A percentile compares a stretch with the other conserved stretches of the same genome.
Evolutionary conservation across 495 filamentous ascomycete genomes (phyloP).

Genomic region (Hypoxylon perforatum): DNA sequence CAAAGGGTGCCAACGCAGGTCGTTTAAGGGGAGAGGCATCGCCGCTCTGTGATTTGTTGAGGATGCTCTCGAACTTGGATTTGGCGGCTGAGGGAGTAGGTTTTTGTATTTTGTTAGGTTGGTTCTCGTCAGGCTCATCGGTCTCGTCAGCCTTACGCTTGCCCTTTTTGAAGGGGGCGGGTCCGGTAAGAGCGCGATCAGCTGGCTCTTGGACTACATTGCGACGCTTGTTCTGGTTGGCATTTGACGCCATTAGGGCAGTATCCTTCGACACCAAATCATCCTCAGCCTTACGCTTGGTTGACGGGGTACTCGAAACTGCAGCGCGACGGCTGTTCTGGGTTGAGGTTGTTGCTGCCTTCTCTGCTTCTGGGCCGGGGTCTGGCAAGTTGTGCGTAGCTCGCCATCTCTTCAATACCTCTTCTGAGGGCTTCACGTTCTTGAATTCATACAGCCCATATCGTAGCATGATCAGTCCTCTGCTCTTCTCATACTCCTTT

Average conservation of each 20-base stretch:
- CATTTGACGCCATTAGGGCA: constrained; percentile 46
- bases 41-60: constrained; percentile 47
- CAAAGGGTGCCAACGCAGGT: constrained; percentile 30
- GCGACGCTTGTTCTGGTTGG: constrained; percentile 59
- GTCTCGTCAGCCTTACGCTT: constrained; percentile 57
- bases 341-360: constrained; percentile 7
- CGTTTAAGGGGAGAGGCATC: constrained; percentile 36
- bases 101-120: constrained; percentile 69
- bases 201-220: constrained; percentile 43
- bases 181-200: constrained; percentile 38
- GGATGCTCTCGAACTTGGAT: constrained; percentile 59
- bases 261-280: constrained; percentile 50
- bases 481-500: constrained; percentile 65
- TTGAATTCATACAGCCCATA: constrained; percentile 65
- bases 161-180: constrained; percentile 50
- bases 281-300: constrained; percentile 61
- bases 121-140: constrained; percentile 63
- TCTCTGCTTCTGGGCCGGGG: constrained; percentile 51
- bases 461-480: constrained; percentile 62
- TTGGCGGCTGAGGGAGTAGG: constrained; percentile 62
- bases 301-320: constrained; percentile 19
- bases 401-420: constrained; percentile 61
- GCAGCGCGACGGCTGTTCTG: constrained; percentile 18
- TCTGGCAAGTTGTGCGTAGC: constrained; percentile 54
- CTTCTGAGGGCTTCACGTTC: constrained; percentile 60